A percentile compares a stretch with the other conserved stretches of the same genome.
Evolutionary conservation across 768 basidiomycete genomes (phyloP).

Genomic region (Pleurotus salmoneostramineus): DNA sequence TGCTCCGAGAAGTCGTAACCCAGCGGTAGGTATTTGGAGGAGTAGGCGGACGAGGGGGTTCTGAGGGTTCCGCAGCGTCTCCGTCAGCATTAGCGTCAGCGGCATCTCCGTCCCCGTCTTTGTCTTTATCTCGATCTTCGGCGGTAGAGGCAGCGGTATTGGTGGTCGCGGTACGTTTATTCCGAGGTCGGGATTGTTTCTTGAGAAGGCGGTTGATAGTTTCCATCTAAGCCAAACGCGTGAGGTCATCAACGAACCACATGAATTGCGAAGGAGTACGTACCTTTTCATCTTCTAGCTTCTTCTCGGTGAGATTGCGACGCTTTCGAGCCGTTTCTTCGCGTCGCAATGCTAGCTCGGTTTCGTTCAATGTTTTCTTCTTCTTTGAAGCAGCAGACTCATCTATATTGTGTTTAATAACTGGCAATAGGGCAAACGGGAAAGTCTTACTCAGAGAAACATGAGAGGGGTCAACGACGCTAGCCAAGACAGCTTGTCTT

Average conservation of each 20-base stretch:
- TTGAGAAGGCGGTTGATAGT: conserved; percentile 88
- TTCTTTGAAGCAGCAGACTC: conserved; percentile 32
- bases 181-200: conserved; percentile 71
- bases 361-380: conserved; percentile 68
- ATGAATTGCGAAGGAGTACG: conserved; percentile 6
- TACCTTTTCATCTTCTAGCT: conserved; percentile 83
- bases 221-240: conserved; percentile 48
- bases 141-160: conserved; percentile 23
- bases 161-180: conserved; percentile 48
- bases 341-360: conserved; percentile 67
- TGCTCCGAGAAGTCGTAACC: conserved; percentile 53
- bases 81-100: conserved; percentile 24
- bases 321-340: conserved; percentile 84
- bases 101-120: conserved; percentile 29
- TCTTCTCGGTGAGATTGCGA: conserved; percentile 77
- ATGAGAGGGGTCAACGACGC: conserved; percentile 64
- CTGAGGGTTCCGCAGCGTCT: conserved; percentile 28
- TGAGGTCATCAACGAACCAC: neutral
- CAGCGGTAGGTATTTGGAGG: conserved; percentile 55
- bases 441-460: conserved; percentile 51
- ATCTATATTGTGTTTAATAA: conserved; percentile 8
- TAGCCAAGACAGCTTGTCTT: conserved; percentile 69
- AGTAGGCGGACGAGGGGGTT: conserved; percentile 1
- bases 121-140: conserved; percentile 35
- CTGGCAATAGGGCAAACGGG: neutral